phyloP scores from a whole-genome alignment of 2,329 filamentous ascomycete genomes.

The Colletotrichum kahawae region DNA sequence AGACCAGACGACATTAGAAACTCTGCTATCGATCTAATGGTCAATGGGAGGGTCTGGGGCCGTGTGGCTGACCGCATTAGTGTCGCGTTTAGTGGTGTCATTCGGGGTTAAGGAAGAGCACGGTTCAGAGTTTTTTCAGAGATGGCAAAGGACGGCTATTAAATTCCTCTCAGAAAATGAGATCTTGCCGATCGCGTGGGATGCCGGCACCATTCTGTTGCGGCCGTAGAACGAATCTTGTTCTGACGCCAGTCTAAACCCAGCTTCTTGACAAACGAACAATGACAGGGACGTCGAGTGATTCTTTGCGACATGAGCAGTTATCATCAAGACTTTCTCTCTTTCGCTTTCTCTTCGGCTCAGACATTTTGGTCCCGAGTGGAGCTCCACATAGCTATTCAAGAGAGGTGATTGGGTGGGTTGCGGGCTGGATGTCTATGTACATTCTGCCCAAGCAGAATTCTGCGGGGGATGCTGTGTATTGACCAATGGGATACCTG shows the following conservation, averaged over 20 bases:
- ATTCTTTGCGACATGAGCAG: not conserved
- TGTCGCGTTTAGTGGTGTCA: not conserved
- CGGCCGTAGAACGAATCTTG: not conserved
- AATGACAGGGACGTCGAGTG: not conserved
- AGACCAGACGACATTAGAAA: not conserved
- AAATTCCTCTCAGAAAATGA: not conserved
- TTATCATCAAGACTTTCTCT: not conserved
- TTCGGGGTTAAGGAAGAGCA: not conserved
- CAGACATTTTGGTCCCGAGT: not conserved
- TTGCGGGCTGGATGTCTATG: not conserved
- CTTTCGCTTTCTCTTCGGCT: not conserved
- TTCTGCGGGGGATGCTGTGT: not conserved
- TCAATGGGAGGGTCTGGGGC: not conserved
- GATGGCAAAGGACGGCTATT: not conserved
- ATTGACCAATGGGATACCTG: not conserved
- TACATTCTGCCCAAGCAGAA: conserved; percentile 17
- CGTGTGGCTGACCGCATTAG: not conserved
- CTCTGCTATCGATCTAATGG: not conserved
- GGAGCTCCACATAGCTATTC: not conserved
- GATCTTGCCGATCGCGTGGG: not conserved
- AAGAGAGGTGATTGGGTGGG: not conserved
- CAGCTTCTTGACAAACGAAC: not conserved
- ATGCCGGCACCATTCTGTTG: not conserved
- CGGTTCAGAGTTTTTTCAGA: not conserved
- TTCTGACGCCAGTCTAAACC: not conserved